Conservation (phyloP, 2,329 filamentous ascomycete species). For the Pseudogymnoascus sp. region DNA sequence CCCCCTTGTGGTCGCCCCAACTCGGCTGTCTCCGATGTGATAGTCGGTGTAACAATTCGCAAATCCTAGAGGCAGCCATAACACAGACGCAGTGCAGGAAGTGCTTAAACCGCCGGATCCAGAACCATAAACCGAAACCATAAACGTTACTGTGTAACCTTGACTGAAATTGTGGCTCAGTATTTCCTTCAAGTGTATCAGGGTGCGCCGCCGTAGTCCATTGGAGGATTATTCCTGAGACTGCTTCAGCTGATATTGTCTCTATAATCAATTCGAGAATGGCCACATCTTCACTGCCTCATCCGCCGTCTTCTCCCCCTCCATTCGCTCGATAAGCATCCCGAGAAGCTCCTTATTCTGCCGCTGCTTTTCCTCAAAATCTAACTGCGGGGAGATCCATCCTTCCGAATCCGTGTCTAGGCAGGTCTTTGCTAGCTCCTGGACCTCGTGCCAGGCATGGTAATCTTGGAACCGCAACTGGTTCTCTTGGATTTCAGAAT, state of each 20-base stretch:
- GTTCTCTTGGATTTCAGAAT: background rate
- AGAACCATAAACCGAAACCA: background rate
- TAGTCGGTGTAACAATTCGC: background rate
- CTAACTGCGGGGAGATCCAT: background rate
- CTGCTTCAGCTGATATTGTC: background rate
- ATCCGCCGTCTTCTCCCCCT: background rate
- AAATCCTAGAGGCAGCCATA: background rate
- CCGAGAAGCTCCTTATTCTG: background rate
- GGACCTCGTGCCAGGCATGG: background rate
- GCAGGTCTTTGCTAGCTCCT: background rate
- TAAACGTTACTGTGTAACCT: background rate
- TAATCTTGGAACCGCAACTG: background rate
- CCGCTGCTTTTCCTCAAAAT: background rate
- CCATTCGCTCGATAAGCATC: background rate
- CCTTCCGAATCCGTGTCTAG: background rate
- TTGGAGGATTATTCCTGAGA: background rate
- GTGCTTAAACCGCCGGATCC: background rate
- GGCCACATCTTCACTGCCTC: background rate
- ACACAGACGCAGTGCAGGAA: background rate
- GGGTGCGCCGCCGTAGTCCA: background rate
- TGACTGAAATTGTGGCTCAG: background rate
- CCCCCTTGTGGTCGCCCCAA: background rate
- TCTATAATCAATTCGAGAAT: background rate
- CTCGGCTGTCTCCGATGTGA: background rate
- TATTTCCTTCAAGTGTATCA: background rate